These are phyloP conservation scores for Tylopilus rubrobrunneus DNA, from an alignment of 768 basidiomycete species.

Conservation along the genomic window DNA sequence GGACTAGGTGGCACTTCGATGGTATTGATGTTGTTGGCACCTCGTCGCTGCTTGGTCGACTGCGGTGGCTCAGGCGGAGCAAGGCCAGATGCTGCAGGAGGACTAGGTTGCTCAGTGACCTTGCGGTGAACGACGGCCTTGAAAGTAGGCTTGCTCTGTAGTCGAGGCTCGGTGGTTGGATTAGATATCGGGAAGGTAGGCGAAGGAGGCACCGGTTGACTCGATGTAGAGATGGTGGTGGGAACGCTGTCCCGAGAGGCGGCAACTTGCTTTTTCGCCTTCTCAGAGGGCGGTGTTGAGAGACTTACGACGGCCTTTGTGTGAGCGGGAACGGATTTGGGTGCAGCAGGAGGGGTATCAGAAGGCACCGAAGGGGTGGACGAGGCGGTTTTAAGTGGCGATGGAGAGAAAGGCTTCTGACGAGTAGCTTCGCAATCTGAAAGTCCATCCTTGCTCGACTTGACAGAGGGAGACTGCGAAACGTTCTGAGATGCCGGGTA, in stretches of 20 bases:
- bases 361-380: neutral
- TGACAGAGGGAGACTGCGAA: neutral
- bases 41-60: conserved; percentile 25
- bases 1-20: conserved; percentile 43
- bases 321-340: neutral
- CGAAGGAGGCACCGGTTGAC: neutral
- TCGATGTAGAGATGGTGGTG: conserved; percentile 2
- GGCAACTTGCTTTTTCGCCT: neutral
- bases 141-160: conserved; percentile 34
- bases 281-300: neutral
- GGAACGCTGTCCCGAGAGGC: neutral
- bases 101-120: conserved; percentile 36
- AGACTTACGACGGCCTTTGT: neutral
- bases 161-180: neutral
- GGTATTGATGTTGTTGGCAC: conserved; percentile 10
- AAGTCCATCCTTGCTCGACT: conserved; percentile 1
- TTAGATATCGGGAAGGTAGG: conserved; percentile 10
- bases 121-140: conserved; percentile 58
- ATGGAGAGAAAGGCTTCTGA: conserved; percentile 2
- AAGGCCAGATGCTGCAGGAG: conserved; percentile 16
- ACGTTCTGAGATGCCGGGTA: conserved; percentile 1
- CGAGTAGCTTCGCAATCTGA: conserved; percentile 17
- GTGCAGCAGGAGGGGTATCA: neutral
- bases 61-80: conserved; percentile 27
- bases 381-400: neutral